Base-by-base conservation (phyloP, 495 filamentous ascomycete genomes). In the Paragyromitra xinjiangensis region DNA sequence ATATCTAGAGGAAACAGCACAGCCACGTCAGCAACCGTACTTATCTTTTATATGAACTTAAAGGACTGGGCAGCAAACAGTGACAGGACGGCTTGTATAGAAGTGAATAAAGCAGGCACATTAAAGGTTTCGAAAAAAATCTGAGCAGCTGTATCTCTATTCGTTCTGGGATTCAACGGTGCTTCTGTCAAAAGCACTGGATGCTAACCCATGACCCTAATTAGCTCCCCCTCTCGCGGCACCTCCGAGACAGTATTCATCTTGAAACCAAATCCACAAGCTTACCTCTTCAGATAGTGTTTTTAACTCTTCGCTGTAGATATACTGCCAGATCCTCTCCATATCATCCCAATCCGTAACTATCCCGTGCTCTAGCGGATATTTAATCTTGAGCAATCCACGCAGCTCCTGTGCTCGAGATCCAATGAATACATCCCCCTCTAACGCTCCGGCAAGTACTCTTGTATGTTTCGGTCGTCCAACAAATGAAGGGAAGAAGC, bases 291-390 rank as follows among this genome's bases (percentile, higher is more conserved):
- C 95, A 81, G 94, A 97, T 81, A 97, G 87, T 34, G 95, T 97
- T 86, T 98, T 98, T 78, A 99, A 84, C 53, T 88, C 89, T 71
- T 99, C 95, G 86, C 97, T 98, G 92, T 98, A 99, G 91, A 99
- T 98, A 90, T 98, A 94, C 87, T 99, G 95, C 96, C 95, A 99
- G 84, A 99, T 99, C 90, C 97, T 98, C 89, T 99, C 95, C 96
- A 99, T 98, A 85, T 99, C 95, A 86, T 98, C 95, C 95, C 95
- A 99, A 91, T 99, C 98, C 88, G 95, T 99, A 85, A 99, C 96
- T 84, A 99, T 96, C 93, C 95, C 95, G 88, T 99, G 95, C 90
- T 99, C 95, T 84, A 99, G 97, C 82, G 95, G 95, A 87, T 99
- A 99, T 88, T 96, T 92, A 84, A 99, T 91, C 73, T 96, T 99